Base-by-base conservation (phyloP, 1,284 basidiomycete species). In the Tausonia pullulans region DNA sequence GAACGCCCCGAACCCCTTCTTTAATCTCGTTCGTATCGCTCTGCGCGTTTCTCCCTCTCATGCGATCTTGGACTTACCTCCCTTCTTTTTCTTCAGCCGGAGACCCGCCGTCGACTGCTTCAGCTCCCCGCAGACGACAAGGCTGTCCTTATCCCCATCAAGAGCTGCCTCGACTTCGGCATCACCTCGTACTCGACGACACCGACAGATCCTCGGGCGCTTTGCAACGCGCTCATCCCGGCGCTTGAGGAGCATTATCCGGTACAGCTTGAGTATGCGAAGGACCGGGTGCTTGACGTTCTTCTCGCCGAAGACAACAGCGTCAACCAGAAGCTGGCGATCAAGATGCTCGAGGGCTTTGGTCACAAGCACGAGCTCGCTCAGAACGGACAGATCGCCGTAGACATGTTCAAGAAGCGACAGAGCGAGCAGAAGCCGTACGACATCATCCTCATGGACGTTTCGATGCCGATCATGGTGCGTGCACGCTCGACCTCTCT, bases 241-340 rank as follows among this genome's bases (percentile, higher is more conserved):
- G 96, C 96, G 0, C 82, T 99, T 63, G 96, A 98, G 75, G 90
- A 88, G 61, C 93, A 92, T 41, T 60, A 58, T 5, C 57, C 65
- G 9, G 46, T 66, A 2, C 61, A 58, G 16, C 55, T 61, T 5
- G 61, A 66, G 45, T 53, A 63, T 58, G 57, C 62, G 45, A 90
- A 87, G 74, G 90, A 97, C 70, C 83, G 90, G 16, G 83, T 86
- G 5, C 93, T 91, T 76, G 90, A 90, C 75, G 95, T 98, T 68
- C 81, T 98, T n/a, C 83, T 98, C 6, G 95, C 95, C 0, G 95
- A 99, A 75, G 96, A 98, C 76, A 98, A 98, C 72, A 79, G 95
- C 69, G 95, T 98, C 68, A 98, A 98, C 78, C 95, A 98, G 79
- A 91, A 93, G 67, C 70, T 98, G 5, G 96, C 96, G 0, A 88